Evolutionary conservation across 169 alveolate genomes (phyloP).

Genomic region (Plasmodium sp.): DNA sequence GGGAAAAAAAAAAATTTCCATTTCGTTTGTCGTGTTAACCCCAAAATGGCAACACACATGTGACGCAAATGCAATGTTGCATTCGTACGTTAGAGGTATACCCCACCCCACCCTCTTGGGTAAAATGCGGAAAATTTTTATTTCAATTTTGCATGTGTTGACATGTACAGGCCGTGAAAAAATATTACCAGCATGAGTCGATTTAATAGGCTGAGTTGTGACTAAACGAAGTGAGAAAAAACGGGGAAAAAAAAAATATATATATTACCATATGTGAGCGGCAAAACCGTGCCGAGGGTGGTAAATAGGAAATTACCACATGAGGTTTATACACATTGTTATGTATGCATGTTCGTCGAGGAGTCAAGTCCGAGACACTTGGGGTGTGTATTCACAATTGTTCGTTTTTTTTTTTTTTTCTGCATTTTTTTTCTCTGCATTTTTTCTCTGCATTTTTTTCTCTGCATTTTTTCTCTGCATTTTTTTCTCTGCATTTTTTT

Average conservation of each 20-base stretch:
- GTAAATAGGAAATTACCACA: background rate
- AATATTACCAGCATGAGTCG: background rate
- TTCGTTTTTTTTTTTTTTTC: background rate
- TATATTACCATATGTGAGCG: background rate
- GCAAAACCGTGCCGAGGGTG: background rate
- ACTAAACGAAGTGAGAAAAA: background rate
- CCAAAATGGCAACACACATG: background rate
- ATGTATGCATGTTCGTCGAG: background rate
- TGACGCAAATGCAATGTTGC: background rate
- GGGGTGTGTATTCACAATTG: background rate
- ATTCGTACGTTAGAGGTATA: background rate
- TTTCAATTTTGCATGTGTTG: background rate
- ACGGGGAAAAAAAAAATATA: background rate
- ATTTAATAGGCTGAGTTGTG: background rate
- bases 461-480: background rate
- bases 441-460: background rate
- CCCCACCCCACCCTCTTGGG: background rate
- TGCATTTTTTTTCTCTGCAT: background rate
- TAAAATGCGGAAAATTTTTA: background rate
- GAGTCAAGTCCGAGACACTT: background rate
- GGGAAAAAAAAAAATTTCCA: background rate
- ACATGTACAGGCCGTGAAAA: background rate
- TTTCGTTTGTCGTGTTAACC: background rate
- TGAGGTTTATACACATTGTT: background rate
- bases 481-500: background rate